Percentiles rank a stretch among this genome's conserved stretches.
Conservation (phyloP, 805 yeast species). For the Zygotorulaspora danielsina region DNA sequence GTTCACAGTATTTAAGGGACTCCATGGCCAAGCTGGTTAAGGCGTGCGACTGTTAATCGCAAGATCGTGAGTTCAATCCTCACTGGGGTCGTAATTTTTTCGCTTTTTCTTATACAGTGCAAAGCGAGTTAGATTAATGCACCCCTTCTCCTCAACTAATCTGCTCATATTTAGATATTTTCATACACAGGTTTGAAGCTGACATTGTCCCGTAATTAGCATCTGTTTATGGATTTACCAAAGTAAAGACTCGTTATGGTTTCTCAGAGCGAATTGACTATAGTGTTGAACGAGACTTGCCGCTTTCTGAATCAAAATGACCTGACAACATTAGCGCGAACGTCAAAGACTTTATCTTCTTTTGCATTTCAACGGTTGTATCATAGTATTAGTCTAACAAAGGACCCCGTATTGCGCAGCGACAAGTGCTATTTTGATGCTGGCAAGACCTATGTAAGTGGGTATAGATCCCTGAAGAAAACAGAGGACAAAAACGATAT, state of each 20-base stretch:
- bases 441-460: slow-evolving; percentile 39
- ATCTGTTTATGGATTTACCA: too few relatives aligned
- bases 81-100: slow-evolving; percentile 44
- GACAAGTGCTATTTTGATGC: slow-evolving; percentile 35
- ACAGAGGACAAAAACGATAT: slow-evolving; percentile 37
- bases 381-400: slow-evolving; percentile 36
- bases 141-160: neutral
- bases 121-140: neutral
- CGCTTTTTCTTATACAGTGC: slow-evolving; percentile 2
- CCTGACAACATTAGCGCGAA: slow-evolving; percentile 33
- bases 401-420: slow-evolving; percentile 33
- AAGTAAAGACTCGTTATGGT: slow-evolving; percentile 2
- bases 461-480: slow-evolving; percentile 35
- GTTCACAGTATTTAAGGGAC: slow-evolving; percentile 34
- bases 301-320: slow-evolving; percentile 40
- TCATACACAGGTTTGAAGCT: too few relatives aligned
- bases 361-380: slow-evolving; percentile 38
- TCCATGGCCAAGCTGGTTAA: slow-evolving; percentile 53
- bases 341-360: slow-evolving; percentile 30
- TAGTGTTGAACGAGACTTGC: slow-evolving; percentile 12
- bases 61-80: slow-evolving; percentile 56
- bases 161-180: too few relatives aligned
- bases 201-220: too few relatives aligned
- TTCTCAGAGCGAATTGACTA: slow-evolving; percentile 10
- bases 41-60: slow-evolving; percentile 58